These are phyloP conservation scores for Xylariales sp. DNA, from an alignment of 2,329 filamentous ascomycete species.

Conservation along the genomic window DNA sequence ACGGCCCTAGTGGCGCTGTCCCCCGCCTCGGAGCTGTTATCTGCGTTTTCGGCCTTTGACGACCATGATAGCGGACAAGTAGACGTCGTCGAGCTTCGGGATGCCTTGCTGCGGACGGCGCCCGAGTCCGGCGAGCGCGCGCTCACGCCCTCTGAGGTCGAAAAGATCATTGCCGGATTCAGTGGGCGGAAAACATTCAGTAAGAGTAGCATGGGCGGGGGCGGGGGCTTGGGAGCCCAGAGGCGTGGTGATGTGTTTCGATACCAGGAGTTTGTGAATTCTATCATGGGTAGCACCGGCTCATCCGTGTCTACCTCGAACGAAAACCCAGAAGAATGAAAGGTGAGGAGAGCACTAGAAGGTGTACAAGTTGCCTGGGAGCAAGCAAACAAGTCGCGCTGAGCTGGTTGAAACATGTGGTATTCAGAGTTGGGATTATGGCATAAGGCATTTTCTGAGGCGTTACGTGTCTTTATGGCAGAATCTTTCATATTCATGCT, in stretches of 20 bases:
- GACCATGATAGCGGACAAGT: constrained; percentile 95
- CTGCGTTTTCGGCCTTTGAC: constrained; percentile 94
- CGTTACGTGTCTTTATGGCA: constrained; percentile 20
- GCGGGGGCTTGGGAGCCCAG: constrained; percentile 54
- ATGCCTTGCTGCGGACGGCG: constrained; percentile 83
- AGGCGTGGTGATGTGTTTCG: constrained; percentile 89
- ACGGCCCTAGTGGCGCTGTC: constrained; percentile 79
- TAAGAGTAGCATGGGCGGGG: constrained; percentile 60
- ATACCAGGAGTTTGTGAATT: constrained; percentile 91
- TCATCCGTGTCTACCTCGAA: constrained; percentile 22
- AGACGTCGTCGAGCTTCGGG: constrained; percentile 82
- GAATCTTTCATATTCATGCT: constrained; percentile 1
- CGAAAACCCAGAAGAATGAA: constrained; percentile 46
- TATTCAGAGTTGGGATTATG: constrained; percentile 2
- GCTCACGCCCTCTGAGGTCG: constrained; percentile 79
- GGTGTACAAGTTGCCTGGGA: neutral
- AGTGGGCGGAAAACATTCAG: constrained; percentile 85
- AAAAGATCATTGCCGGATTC: constrained; percentile 88
- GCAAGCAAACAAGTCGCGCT: neutral
- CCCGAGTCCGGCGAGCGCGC: constrained; percentile 77
- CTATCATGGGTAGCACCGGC: constrained; percentile 66
- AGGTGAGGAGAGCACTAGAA: constrained; percentile 40
- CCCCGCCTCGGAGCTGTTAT: constrained; percentile 81
- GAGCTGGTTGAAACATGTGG: constrained; percentile 1
- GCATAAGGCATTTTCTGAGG: constrained; percentile 14